These are phyloP conservation scores for Lactarius hengduanensis DNA, from an alignment of 768 basidiomycete genomes.

Conservation along the genomic window DNA sequence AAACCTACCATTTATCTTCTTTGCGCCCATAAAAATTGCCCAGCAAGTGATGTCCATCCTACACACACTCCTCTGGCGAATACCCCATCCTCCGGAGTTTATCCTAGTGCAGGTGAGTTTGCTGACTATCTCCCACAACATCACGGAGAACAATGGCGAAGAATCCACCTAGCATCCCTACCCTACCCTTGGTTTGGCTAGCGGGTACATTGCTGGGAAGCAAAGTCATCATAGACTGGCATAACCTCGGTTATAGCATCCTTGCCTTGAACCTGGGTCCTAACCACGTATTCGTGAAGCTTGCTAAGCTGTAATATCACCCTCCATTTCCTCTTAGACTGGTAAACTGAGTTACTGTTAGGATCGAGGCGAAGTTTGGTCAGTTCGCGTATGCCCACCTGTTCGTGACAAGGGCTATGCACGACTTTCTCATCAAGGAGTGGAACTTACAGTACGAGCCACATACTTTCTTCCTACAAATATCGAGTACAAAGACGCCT, in stretches of 20 bases:
- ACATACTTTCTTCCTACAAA: not conserved
- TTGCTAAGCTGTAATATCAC: slow-evolving; percentile 67
- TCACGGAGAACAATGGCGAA: slow-evolving; percentile 36
- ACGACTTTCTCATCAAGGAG: slow-evolving; percentile 58
- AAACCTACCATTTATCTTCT: slow-evolving; percentile 61
- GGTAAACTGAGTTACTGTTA: slow-evolving; percentile 35
- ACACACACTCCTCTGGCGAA: slow-evolving; percentile 54
- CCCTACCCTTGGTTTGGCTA: slow-evolving; percentile 81
- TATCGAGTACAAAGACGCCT: not conserved
- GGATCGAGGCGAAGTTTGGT: slow-evolving; percentile 85
- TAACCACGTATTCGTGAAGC: slow-evolving; percentile 62
- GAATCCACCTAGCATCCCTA: slow-evolving; percentile 98
- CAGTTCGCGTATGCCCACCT: slow-evolving; percentile 81
- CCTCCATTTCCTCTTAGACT: slow-evolving; percentile 3
- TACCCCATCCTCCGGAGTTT: slow-evolving; percentile 72
- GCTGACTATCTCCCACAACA: not conserved
- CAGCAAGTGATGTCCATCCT: slow-evolving; percentile 68
- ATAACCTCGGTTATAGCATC: slow-evolving; percentile 95
- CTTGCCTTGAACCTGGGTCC: slow-evolving; percentile 78
- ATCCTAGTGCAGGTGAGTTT: slow-evolving; percentile 82
- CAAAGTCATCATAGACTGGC: slow-evolving; percentile 97
- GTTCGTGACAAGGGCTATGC: slow-evolving; percentile 92
- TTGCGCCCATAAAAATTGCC: slow-evolving; percentile 78
- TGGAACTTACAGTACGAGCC: slow-evolving; percentile 74
- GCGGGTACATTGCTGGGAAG: slow-evolving; percentile 65